A percentile compares a stretch with the other conserved stretches of the same genome.
phyloP scores from a whole-genome alignment of 2,329 filamentous ascomycete genomes.

The Exophiala xenobiotica region DNA sequence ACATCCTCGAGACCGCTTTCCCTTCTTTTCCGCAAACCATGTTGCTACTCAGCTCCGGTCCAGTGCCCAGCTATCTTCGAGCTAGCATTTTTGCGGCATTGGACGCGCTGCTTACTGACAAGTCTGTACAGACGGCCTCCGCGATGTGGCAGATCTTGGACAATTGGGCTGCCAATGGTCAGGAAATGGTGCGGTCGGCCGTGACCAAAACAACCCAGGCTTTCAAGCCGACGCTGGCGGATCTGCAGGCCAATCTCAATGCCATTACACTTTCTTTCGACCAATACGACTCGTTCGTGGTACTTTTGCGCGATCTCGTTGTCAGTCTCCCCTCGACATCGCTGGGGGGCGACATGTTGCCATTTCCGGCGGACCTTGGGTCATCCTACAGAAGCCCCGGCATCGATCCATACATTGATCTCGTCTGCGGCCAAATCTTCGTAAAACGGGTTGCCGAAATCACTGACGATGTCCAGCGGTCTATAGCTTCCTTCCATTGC shows the following conservation, averaged over 20 bases:
- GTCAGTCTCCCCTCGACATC: conserved; percentile 54
- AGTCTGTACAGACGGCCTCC: conserved; percentile 57
- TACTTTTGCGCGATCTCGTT: conserved; percentile 71
- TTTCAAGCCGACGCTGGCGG: conserved; percentile 40
- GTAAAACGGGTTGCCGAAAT: conserved; percentile 65
- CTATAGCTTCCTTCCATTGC: conserved; percentile 74
- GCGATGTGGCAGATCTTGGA: conserved; percentile 63
- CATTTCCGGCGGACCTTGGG: conserved; percentile 85
- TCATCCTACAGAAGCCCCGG: conserved; percentile 75
- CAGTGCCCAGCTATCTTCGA: conserved; percentile 72
- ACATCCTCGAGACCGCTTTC: conserved; percentile 66
- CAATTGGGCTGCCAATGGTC: conserved; percentile 28
- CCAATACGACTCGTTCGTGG: conserved; percentile 79
- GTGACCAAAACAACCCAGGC: conserved; percentile 11
- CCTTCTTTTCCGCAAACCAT: conserved; percentile 72
- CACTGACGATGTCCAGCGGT: conserved; percentile 65
- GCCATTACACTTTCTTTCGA: conserved; percentile 78
- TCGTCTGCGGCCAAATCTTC: conserved; percentile 77
- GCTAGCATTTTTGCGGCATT: conserved; percentile 82
- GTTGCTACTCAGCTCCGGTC: conserved; percentile 74
- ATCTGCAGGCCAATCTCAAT: conserved; percentile 65
- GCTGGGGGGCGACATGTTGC: conserved; percentile 62
- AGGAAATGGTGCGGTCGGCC: conserved; percentile 18
- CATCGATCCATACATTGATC: conserved; percentile 91
- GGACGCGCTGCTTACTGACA: conserved; percentile 71